Percentiles rank a stretch among this genome's conserved stretches.
These are phyloP conservation scores for Lonicera japonica DNA, from an alignment of 129 eudicot genomes.

Conservation along the genomic window DNA sequence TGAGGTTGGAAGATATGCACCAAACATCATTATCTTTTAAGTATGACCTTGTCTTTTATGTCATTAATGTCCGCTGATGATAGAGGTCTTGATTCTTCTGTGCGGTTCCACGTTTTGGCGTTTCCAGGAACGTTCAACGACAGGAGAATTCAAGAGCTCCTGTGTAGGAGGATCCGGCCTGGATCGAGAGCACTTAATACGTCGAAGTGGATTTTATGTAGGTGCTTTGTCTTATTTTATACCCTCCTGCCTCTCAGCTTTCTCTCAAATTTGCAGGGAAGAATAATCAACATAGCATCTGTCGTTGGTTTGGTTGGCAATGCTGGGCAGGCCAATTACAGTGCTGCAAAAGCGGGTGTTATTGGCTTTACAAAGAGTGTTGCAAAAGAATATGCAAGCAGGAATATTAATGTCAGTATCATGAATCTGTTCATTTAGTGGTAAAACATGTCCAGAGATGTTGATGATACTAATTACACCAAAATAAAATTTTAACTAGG, in stretches of 20 bases:
- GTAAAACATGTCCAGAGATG: neutral
- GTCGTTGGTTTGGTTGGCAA: constrained; percentile 74
- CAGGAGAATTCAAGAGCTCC: too few species aligned
- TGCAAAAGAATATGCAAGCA: constrained; percentile 71
- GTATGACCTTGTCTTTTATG: too few species aligned
- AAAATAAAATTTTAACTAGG: neutral
- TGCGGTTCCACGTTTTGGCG: too few species aligned
- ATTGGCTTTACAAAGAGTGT: constrained; percentile 67
- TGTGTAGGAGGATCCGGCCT: too few species aligned
- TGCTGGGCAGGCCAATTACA: constrained; percentile 72
- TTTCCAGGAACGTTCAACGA: too few species aligned
- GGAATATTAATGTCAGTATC: constrained; percentile 48
- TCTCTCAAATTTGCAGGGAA: constrained; percentile 35
- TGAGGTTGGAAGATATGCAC: too few species aligned
- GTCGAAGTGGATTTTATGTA: too few species aligned
- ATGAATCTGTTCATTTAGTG: neutral
- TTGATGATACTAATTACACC: neutral
- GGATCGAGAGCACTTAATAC: too few species aligned
- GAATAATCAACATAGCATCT: constrained; percentile 65
- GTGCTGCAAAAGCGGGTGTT: constrained; percentile 84
- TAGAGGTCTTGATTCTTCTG: too few species aligned
- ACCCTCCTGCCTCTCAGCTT: neutral
- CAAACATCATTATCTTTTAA: too few species aligned
- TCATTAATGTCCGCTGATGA: too few species aligned
- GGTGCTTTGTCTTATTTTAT: too few species aligned